phyloP scores from a whole-genome alignment of 106 monocot species.

The Dendrobium huoshanense region DNA sequence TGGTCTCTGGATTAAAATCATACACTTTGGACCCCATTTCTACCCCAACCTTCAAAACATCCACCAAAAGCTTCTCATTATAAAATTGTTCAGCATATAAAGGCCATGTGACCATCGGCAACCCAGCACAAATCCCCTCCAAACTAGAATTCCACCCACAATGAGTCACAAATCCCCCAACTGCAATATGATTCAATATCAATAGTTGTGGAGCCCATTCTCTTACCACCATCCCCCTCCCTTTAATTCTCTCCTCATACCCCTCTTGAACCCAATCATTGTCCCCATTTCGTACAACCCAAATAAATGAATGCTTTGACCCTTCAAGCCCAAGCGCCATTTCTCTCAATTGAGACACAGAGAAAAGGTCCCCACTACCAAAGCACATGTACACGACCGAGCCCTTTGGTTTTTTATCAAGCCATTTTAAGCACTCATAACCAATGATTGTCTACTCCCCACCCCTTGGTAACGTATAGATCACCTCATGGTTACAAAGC shows the following conservation, averaged over 20 bases:
- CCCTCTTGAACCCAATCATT: too few relatives aligned
- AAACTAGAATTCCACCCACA: constrained; percentile 67
- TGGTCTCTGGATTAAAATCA: constrained; percentile 5
- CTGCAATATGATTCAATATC: too few relatives aligned
- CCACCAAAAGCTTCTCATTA: constrained; percentile 38
- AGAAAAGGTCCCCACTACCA: constrained; percentile 3
- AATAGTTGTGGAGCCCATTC: too few relatives aligned
- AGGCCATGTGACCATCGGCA: constrained; percentile 50
- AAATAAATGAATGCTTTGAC: background rate
- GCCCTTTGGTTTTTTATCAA: constrained; percentile 10
- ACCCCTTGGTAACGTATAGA: background rate
- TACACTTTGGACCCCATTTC: background rate
- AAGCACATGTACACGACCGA: constrained; percentile 25
- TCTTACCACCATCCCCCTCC: too few relatives aligned
- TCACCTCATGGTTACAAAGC: background rate
- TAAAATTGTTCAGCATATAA: constrained; percentile 48
- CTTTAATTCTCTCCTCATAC: too few relatives aligned
- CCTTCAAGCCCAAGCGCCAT: background rate
- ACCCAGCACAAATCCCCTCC: constrained; percentile 33
- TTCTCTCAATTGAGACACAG: background rate
- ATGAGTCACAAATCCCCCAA: constrained; percentile 25
- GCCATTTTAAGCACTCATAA: constrained; percentile 13
- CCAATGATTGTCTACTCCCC: background rate
- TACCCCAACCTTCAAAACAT: constrained; percentile 28
- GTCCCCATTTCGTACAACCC: background rate